Base-by-base conservation (phyloP, 2,329 filamentous ascomycete genomes). In the Microdochium trichocladiopsis region DNA sequence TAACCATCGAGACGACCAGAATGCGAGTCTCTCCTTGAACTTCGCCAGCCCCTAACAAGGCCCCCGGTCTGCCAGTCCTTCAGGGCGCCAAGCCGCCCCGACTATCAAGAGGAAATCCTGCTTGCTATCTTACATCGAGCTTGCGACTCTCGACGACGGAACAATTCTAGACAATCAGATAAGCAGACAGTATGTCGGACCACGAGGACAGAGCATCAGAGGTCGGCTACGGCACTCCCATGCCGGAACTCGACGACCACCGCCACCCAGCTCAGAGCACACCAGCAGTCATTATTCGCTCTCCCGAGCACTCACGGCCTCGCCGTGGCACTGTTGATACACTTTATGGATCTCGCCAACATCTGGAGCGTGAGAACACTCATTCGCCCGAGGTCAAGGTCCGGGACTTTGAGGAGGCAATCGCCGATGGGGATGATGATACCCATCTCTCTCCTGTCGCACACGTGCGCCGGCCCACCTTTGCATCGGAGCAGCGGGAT, bases 201-300 rank as follows among this genome's bases (percentile, higher is more conserved):
- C 78, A 80, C 64, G 82, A 84, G 54, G 85, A 86, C 62, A 73
- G 68, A 57, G 74, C 66, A 49, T 69, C 80, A 52, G 78, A 83
- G 62, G 79, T 80, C 61, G 80, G 84, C 61, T 90, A 86, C 70
- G 82, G 83, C 69, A 85, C 86, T 52, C 87, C 88, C 14, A 82
- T 91, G 55, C 86, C 86, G 56, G 86, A 92, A 66, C 79, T 96
- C 48, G 90, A 96, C 66, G 91, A 96, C 67, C 92, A 96, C 72
- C 87, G 90, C 53, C 76, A 84, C 63, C 12, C 41, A 45, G 41
- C 9, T 5, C 86, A 88, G 63, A 70, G 77, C 4, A 69, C 77
- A 23, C 80, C 84, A 36, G 70, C 84, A 3, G 23, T 25, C 12
- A 23, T 18, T 23, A 84, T 83, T 54, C 80, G 82, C 47, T 69